Conservation (phyloP, 2,329 filamentous ascomycete species). For the Bipolaris gigantea region DNA sequence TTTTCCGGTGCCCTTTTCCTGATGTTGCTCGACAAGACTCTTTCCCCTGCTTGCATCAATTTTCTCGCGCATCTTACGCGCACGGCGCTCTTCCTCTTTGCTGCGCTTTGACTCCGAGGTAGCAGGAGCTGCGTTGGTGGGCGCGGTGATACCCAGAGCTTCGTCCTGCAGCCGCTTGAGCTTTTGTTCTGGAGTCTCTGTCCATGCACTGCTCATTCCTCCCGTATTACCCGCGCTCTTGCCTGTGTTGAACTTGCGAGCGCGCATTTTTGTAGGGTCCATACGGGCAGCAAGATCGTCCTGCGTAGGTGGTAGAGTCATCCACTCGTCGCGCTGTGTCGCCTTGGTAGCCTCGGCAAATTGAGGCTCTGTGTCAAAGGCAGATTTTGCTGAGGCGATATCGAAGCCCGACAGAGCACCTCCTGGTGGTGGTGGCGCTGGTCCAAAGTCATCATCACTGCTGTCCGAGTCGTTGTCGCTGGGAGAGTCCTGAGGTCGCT, state of each 20-base stretch:
- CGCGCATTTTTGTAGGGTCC: conserved; percentile 82
- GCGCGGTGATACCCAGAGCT: conserved; percentile 70
- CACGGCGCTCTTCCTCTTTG: conserved; percentile 51
- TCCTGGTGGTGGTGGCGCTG: conserved; percentile 46
- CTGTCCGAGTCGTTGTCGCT: conserved; percentile 41
- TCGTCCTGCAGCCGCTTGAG: conserved; percentile 77
- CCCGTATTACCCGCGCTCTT: conserved; percentile 57
- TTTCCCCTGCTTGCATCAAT: conserved; percentile 49
- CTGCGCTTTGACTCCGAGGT: conserved; percentile 36
- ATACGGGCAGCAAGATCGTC: conserved; percentile 61
- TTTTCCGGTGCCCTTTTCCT: conserved; percentile 54
- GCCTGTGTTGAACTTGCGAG: conserved; percentile 78
- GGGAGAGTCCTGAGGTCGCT: conserved; percentile 48
- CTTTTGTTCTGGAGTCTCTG: conserved; percentile 88
- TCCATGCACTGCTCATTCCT: conserved; percentile 72
- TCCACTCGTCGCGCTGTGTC: conserved; percentile 72
- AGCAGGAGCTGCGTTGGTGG: conserved; percentile 34
- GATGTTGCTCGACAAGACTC: conserved; percentile 53
- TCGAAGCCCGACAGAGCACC: conserved; percentile 20
- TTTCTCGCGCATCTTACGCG: conserved; percentile 60
- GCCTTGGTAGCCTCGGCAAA: conserved; percentile 44
- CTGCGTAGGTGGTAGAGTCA: conserved; percentile 54
- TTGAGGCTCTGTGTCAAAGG: conserved; percentile 39
- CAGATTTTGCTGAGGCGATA: conserved; percentile 22
- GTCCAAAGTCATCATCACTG: conserved; percentile 52